These are phyloP conservation scores for Crithidia fasciculata DNA, from an alignment of 208 protist genomes.

Conservation along the genomic window DNA sequence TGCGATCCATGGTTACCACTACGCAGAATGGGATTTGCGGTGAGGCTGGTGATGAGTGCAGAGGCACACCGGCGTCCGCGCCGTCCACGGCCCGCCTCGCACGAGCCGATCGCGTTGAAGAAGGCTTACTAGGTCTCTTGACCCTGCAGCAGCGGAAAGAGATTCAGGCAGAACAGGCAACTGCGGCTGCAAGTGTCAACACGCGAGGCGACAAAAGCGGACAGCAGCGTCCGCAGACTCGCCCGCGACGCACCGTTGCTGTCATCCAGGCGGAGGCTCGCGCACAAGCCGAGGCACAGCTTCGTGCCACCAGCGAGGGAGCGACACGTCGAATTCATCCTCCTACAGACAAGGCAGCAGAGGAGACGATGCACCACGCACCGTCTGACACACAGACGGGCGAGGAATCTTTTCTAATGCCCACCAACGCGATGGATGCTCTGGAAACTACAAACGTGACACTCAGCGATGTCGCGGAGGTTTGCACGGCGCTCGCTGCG, in stretches of 20 bases:
- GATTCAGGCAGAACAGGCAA: background rate
- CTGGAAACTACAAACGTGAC: constrained; percentile 6
- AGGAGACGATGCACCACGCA: too few relatives aligned
- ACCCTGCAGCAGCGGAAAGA: constrained; percentile 58
- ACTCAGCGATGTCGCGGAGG: constrained; percentile 49
- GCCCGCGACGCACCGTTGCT: constrained; percentile 22
- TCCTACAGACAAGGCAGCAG: too few relatives aligned
- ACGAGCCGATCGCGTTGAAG: constrained; percentile 5
- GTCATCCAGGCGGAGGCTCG: constrained; percentile 9
- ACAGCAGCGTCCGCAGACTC: background rate
- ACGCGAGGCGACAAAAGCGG: too few relatives aligned
- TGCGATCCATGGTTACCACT: constrained; percentile 1
- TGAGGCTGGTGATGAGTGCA: too few relatives aligned
- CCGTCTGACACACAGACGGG: too few relatives aligned
- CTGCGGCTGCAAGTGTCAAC: background rate
- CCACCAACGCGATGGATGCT: background rate
- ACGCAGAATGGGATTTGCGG: too few relatives aligned
- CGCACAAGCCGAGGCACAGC: background rate
- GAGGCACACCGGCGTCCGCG: too few relatives aligned
- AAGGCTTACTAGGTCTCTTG: constrained; percentile 42
- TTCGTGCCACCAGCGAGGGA: background rate
- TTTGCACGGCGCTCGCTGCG: constrained; percentile 51
- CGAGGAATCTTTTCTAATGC: background rate
- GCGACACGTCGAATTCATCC: too few relatives aligned
- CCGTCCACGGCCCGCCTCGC: background rate